A percentile compares a stretch with the other conserved stretches of the same genome.
phyloP scores from a whole-genome alignment of 1,284 basidiomycete species.

The Apiotrichum gracile region DNA sequence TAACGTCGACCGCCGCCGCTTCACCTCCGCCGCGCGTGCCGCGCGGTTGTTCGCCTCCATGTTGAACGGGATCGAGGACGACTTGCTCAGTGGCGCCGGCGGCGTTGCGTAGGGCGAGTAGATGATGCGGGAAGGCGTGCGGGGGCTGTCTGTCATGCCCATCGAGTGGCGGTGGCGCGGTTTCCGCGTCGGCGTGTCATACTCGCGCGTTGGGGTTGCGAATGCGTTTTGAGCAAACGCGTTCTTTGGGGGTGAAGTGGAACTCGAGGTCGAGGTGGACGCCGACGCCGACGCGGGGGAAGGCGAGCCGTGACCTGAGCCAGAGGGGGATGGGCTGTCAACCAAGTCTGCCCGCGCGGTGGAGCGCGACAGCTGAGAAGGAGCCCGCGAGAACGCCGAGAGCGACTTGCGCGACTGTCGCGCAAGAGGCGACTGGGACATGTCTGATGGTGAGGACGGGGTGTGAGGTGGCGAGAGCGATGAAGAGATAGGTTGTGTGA shows the following conservation, averaged over 20 bases:
- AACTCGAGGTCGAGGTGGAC: not conserved
- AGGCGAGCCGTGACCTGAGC: not conserved
- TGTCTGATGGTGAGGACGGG: too few species aligned
- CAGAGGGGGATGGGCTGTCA: not conserved
- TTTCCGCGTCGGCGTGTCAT: not conserved
- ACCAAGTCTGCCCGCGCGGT: constrained; percentile 2
- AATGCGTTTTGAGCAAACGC: constrained; percentile 4
- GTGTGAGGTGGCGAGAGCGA: not conserved
- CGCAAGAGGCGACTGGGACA: constrained; percentile 43
- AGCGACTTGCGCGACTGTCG: constrained; percentile 31
- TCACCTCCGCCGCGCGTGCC: constrained; percentile 20
- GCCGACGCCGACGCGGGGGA: not conserved
- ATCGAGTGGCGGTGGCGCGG: not conserved
- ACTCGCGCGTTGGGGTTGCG: constrained; percentile 2
- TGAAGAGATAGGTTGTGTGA: not conserved
- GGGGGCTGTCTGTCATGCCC: not conserved
- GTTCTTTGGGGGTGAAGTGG: not conserved
- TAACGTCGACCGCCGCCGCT: not conserved
- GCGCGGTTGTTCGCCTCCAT: constrained; percentile 34
- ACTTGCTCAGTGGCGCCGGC: constrained; percentile 27
- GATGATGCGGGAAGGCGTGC: constrained; percentile 7
- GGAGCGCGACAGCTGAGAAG: constrained; percentile 31
- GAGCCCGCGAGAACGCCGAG: constrained; percentile 35
- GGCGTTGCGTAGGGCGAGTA: constrained; percentile 41
- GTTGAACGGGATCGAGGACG: constrained; percentile 37